These are phyloP conservation scores for Trapa incisa DNA, from an alignment of 345 rosid species.

Conservation along the genomic window DNA sequence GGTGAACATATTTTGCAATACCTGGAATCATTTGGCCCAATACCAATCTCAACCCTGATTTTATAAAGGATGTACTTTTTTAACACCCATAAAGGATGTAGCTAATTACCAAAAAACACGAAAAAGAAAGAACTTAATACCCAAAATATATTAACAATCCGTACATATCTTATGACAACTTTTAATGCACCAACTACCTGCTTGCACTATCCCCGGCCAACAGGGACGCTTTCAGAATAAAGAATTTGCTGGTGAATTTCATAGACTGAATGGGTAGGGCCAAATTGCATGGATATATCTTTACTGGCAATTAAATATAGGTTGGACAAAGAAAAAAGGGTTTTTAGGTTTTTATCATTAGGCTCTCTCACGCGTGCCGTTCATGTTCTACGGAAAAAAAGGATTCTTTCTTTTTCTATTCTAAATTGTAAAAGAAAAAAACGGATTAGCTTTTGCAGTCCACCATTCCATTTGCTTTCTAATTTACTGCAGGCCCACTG, in stretches of 20 bases:
- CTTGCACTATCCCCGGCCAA: background rate
- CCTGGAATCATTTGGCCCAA: background rate
- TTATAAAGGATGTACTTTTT: background rate
- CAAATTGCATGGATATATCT: background rate
- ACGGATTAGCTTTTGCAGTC: too few species aligned
- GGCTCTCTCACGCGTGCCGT: too few species aligned
- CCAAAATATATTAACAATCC: background rate
- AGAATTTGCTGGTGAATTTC: background rate
- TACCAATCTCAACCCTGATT: background rate
- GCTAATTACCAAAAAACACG: too few species aligned
- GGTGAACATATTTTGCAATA: background rate
- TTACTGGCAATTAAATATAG: too few species aligned
- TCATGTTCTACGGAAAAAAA: too few species aligned
- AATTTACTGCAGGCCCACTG: too few species aligned
- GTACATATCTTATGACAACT: background rate
- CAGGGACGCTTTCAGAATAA: background rate
- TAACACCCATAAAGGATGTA: too few species aligned
- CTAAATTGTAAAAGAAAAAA: too few species aligned
- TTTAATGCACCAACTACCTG: conserved; percentile 4
- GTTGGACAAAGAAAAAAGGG: too few species aligned
- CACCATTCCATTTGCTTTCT: too few species aligned
- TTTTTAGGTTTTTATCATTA: too few species aligned
- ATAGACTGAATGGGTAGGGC: background rate
- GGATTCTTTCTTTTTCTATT: too few species aligned
- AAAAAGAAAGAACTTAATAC: background rate